Evolutionary conservation across 306 rosid species (phyloP).

Genomic region (Trifolium repens): DNA sequence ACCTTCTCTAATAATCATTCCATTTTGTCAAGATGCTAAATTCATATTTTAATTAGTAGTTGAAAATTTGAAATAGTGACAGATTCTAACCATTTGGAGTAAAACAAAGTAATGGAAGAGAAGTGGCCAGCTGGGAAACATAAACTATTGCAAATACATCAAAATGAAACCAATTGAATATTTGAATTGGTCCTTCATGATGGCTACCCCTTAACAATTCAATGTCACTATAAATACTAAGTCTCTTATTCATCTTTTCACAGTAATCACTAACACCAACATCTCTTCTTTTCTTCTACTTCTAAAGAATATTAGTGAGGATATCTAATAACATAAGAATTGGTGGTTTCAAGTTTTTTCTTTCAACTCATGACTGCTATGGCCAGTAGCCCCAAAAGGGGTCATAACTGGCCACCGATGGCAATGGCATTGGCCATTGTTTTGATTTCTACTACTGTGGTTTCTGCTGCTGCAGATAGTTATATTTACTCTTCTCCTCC

Average conservation of each 20-base stretch:
- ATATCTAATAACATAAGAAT: constrained; percentile 37
- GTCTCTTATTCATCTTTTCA: constrained; percentile 44
- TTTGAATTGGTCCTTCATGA: constrained; percentile 62
- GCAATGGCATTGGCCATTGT: constrained; percentile 65
- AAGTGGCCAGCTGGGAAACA: constrained; percentile 57
- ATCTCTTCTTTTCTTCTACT: constrained; percentile 1
- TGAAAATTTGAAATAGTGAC: constrained; percentile 41
- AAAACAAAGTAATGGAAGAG: constrained; percentile 28
- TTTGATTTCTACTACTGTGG: constrained; percentile 60
- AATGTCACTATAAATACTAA: constrained; percentile 52
- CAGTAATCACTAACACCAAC: constrained; percentile 39
- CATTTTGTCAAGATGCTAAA: constrained; percentile 21
- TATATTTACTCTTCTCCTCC: constrained; percentile 81
- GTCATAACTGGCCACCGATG: constrained; percentile 72
- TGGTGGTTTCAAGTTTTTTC: constrained; percentile 39
- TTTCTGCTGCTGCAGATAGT: constrained; percentile 68
- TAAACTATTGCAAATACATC: constrained; percentile 37
- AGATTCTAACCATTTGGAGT: constrained; percentile 36
- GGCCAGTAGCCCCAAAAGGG: constrained; percentile 72
- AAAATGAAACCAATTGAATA: constrained; percentile 36
- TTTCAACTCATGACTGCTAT: constrained; percentile 50
- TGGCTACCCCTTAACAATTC: constrained; percentile 65
- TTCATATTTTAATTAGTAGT: constrained; percentile 45
- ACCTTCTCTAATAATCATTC: constrained; percentile 1
- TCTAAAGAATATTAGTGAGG: constrained; percentile 22